phyloP scores from a whole-genome alignment of 768 basidiomycete genomes.

The Brasilioporus rufonigricans region DNA sequence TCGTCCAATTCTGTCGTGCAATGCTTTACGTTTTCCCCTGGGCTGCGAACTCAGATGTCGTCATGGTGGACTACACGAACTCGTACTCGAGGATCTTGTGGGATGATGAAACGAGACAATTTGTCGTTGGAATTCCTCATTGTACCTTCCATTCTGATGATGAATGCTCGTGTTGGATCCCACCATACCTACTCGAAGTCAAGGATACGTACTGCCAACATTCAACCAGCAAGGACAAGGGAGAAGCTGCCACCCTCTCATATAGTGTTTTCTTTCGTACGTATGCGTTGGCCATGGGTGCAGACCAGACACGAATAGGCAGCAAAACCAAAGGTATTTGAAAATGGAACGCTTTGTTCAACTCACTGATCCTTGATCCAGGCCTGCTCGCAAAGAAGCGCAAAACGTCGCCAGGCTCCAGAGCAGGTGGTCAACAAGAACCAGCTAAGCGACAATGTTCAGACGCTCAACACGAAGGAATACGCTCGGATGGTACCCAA shows the following conservation, averaged over 20 bases:
- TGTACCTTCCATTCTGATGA: constrained; percentile 7
- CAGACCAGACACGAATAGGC: constrained; percentile 1
- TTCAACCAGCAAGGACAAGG: constrained; percentile 4
- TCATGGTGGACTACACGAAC: constrained; percentile 16
- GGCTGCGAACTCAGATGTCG: constrained; percentile 13
- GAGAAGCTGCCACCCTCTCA: not conserved
- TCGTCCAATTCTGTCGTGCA: constrained; percentile 9
- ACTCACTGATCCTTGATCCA: not conserved
- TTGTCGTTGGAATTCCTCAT: constrained; percentile 9
- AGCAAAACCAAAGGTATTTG: constrained; percentile 3
- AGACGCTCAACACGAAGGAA: not conserved
- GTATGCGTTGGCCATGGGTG: constrained; percentile 11
- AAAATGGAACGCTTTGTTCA: not conserved
- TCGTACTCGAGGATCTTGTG: constrained; percentile 11
- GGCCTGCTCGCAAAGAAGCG: constrained; percentile 5
- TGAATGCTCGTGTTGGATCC: constrained; percentile 13
- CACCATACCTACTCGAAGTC: constrained; percentile 7
- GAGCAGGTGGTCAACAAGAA: not conserved
- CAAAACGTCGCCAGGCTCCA: not conserved
- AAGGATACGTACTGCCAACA: constrained; percentile 6
- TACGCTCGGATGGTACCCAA: not conserved
- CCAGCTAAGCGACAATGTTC: not conserved
- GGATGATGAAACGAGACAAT: constrained; percentile 12
- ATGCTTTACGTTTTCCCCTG: constrained; percentile 7
- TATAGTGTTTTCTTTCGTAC: constrained; percentile 8